Base-by-base conservation (phyloP, 2,329 filamentous ascomycete species). In the Cadophora gregata region DNA sequence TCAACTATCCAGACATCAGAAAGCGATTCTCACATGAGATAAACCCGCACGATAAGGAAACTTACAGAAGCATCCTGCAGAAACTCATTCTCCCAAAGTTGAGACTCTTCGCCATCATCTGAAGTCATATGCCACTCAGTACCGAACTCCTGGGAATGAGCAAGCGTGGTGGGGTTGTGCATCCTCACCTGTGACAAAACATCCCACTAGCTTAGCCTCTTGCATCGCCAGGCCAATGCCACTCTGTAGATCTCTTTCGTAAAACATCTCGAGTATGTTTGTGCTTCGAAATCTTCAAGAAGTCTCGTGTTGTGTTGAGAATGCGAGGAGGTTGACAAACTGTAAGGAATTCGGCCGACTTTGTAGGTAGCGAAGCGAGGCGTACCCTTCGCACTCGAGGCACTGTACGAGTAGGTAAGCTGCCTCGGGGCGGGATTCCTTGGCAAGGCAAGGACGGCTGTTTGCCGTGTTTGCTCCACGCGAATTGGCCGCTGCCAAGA, bases 201-300 rank as follows among this genome's bases (percentile, higher is more conserved):
- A 97, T 33, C 92, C 86, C 0, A 97, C 91, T 21, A 91, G 84
- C 79, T 95, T 96, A 67, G 87, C 82, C 77, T 94, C 84, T 67
- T 87, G 85, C 7, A 97, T 84, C 14, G 94, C 93, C 24, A 86
- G 82, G 36, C 86, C 84, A 73, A 97, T 96, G 66, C 93, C 94
- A 74, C 90, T 90, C 74, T 96, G 91, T 24, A 97, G 80, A 68
- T 88, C 88, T 21, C 93, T 94, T 67, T 89, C 76, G 77, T 93
- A 94, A 79, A 97, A 97, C 90, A 97, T 94, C 50, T n/a, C 56
- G 45, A 14, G 10, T 51, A 31, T 1, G 14, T 24, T 7, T 50
- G 45, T 61, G 53, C 29, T 59, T 50, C 47, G 25, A n/a, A 51
- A 4, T 3, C 12, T 53, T 25, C 24, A 16, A 27, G 56, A 21